Percentiles rank a stretch among this genome's conserved stretches.
Evolutionary conservation across 352 stramenopile species (phyloP).

Genomic region (Paralagenidium karlingii): DNA sequence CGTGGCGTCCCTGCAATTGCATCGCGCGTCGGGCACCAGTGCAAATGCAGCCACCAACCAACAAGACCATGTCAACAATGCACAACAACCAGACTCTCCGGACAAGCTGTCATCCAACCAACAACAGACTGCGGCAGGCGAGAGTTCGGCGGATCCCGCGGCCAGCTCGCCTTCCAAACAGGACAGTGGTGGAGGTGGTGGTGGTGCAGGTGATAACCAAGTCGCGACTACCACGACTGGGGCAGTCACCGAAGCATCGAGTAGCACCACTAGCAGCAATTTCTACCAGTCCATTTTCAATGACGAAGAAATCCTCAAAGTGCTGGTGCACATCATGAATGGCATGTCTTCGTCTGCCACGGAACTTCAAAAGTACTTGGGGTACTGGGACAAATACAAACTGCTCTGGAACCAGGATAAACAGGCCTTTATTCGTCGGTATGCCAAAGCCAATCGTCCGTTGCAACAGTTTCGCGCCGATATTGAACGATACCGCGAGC

Average conservation of each 20-base stretch:
- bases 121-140: not conserved
- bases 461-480: constrained; percentile 88
- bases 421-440: constrained; percentile 91
- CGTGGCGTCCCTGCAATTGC: constrained; percentile 26
- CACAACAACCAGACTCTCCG: too few relatives aligned
- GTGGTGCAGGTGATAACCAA: not conserved
- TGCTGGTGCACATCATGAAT: constrained; percentile 94
- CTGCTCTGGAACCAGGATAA: constrained; percentile 91
- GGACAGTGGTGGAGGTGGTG: not conserved
- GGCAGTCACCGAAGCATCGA: not conserved
- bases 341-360: constrained; percentile 89
- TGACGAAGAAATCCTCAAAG: constrained; percentile 92
- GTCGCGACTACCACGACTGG: constrained; percentile 1
- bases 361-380: constrained; percentile 90
- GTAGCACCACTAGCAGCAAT: constrained; percentile 18
- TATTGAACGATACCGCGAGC: constrained; percentile 85
- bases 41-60: not conserved
- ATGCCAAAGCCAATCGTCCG: constrained; percentile 89
- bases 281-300: constrained; percentile 94
- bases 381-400: constrained; percentile 93
- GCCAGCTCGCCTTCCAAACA: not conserved
- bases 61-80: too few relatives aligned
- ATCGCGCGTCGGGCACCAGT: not conserved
- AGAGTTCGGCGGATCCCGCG: not conserved
- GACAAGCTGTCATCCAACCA: not conserved